Evolutionary conservation across 1,284 basidiomycete species (phyloP).

Genomic region (Ustilago curta): DNA sequence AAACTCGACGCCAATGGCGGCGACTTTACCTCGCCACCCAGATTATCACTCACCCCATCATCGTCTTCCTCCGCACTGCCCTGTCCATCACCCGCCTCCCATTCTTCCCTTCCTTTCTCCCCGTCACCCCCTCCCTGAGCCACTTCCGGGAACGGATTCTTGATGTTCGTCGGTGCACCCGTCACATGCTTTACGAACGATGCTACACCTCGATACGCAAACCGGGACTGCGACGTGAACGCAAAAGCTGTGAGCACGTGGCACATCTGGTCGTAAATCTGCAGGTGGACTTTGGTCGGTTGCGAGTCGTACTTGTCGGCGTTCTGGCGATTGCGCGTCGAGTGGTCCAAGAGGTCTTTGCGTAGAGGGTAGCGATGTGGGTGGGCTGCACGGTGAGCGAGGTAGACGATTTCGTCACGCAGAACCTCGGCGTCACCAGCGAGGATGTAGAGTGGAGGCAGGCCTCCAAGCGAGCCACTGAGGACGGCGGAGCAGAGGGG

Average conservation of each 20-base stretch:
- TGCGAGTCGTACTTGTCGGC: conserved; percentile 70
- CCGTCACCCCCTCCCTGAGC: conserved; percentile 17
- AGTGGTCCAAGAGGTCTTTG: conserved; percentile 73
- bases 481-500: conserved; percentile 85
- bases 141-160: conserved; percentile 56
- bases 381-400: conserved; percentile 89
- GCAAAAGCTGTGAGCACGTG: conserved; percentile 72
- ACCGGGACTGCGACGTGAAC: conserved; percentile 70
- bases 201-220: conserved; percentile 70
- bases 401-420: conserved; percentile 84
- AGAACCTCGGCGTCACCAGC: conserved; percentile 89
- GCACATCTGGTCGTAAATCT: conserved; percentile 73
- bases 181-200: conserved; percentile 69
- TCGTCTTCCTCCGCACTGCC: conserved; percentile 9
- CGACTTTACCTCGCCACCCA: conserved; percentile 33
- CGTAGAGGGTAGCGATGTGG: conserved; percentile 80
- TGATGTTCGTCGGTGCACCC: conserved; percentile 56
- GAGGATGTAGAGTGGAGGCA: conserved; percentile 87
- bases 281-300: conserved; percentile 90
- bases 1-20: conserved; percentile 21
- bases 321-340: conserved; percentile 68
- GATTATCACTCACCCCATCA: conserved; percentile 27
- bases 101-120: conserved; percentile 9
- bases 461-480: conserved; percentile 83
- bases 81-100: conserved; percentile 5